These are phyloP conservation scores for Beta macrorhiza DNA, from an alignment of 179 eudicot genomes.

Conservation along the genomic window DNA sequence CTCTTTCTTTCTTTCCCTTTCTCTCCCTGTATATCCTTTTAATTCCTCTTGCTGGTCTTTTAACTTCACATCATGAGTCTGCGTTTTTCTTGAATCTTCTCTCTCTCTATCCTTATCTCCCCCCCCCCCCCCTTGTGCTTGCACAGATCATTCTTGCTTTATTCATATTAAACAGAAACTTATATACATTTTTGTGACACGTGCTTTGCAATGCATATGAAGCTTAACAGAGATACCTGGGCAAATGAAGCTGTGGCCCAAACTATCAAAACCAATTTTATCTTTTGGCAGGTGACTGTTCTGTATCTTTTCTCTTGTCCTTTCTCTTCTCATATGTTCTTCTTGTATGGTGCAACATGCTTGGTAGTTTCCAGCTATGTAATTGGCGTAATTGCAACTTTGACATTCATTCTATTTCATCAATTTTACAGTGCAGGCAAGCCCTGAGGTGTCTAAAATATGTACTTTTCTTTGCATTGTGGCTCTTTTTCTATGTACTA, in stretches of 20 bases:
- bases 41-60: background rate
- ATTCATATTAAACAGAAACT: background rate
- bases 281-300: constrained; percentile 86
- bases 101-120: too few relatives aligned
- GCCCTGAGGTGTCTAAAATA: background rate
- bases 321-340: background rate
- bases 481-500: background rate
- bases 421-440: background rate
- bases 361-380: background rate
- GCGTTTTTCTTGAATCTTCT: background rate
- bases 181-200: background rate
- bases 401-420: too few relatives aligned
- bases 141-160: background rate
- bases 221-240: constrained; percentile 99
- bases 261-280: constrained; percentile 78
- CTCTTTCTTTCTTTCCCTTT: background rate
- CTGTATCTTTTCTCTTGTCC: background rate
- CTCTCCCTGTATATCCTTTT: background rate
- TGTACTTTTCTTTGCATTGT: background rate
- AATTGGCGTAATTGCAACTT: background rate
- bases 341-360: background rate
- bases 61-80: background rate
- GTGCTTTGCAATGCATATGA: constrained; percentile 30
- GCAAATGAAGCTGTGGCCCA: constrained; percentile 98
- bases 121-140: background rate